These are phyloP conservation scores for Aureoboletus auriporus DNA, from an alignment of 768 basidiomycete species.

Conservation along the genomic window DNA sequence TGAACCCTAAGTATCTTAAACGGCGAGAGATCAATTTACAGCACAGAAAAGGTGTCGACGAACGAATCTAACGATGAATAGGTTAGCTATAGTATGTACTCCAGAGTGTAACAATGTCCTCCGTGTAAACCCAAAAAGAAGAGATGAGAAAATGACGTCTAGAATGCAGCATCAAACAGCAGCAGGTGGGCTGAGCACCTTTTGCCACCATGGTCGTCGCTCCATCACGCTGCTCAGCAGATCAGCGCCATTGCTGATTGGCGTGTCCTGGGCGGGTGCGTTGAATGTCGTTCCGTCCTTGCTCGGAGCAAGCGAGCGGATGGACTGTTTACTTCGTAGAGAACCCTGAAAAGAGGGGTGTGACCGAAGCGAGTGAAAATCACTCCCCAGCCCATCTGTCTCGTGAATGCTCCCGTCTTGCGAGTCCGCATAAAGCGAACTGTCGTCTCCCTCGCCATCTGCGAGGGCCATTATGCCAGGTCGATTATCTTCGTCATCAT, in stretches of 20 bases:
- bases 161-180: conserved; percentile 3
- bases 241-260: not conserved
- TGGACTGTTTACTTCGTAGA: conserved; percentile 17
- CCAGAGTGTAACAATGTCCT: too few relatives aligned
- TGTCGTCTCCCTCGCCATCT: conserved; percentile 11
- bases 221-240: conserved; percentile 7
- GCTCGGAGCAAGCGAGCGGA: conserved; percentile 13
- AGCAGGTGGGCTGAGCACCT: conserved; percentile 22
- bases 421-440: conserved; percentile 23
- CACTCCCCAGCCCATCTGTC: conserved; percentile 14
- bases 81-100: too few relatives aligned
- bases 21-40: not conserved
- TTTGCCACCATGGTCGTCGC: conserved; percentile 30
- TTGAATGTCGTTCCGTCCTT: conserved; percentile 4
- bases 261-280: not conserved
- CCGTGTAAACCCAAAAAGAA: not conserved
- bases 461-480: not conserved
- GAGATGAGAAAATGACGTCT: not conserved
- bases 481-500: not conserved
- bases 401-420: conserved; percentile 8
- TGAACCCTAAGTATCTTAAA: conserved; percentile 1
- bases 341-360: conserved; percentile 22
- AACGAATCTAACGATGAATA: conserved; percentile 1
- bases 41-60: not conserved
- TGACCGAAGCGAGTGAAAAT: conserved; percentile 28